These are phyloP conservation scores for Inga laurina DNA, from an alignment of 306 rosid species.

Conservation along the genomic window DNA sequence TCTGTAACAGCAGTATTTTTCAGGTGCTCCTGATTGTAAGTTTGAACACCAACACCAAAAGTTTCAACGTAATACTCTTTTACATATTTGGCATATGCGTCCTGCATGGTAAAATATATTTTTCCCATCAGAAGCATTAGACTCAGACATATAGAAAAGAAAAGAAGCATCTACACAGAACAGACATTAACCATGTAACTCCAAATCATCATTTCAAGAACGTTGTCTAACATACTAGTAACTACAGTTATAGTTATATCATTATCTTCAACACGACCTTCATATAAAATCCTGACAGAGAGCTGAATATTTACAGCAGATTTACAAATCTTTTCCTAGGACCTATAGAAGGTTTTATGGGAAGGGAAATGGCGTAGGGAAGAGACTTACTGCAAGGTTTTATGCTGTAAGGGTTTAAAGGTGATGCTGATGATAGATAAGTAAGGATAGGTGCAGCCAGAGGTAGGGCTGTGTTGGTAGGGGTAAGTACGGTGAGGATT, in stretches of 20 bases:
- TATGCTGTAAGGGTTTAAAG: not conserved
- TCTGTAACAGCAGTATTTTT: slow-evolving; percentile 60
- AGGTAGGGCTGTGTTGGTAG: not conserved
- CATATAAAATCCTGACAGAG: not conserved
- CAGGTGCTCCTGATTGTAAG: slow-evolving; percentile 69
- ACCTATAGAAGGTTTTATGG: not conserved
- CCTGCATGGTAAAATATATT: slow-evolving; percentile 54
- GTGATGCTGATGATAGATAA: not conserved
- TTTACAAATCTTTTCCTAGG: not conserved
- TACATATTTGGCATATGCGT: slow-evolving; percentile 72
- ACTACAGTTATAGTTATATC: not conserved
- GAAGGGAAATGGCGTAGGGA: not conserved
- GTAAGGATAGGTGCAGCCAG: not conserved
- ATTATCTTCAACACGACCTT: not conserved
- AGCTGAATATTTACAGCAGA: not conserved
- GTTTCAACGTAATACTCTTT: slow-evolving; percentile 62
- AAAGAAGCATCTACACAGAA: slow-evolving; percentile 16
- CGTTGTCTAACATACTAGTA: not conserved
- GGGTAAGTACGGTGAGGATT: not conserved
- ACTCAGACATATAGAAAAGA: not conserved
- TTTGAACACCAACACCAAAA: slow-evolving; percentile 43
- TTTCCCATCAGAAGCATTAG: slow-evolving; percentile 33
- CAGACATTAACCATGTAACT: not conserved
- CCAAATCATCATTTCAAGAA: slow-evolving; percentile 1
- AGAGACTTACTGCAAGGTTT: not conserved